Conservation (phyloP, 371 early-diverging fungal genomes). For the Fennellomyces sp. region DNA sequence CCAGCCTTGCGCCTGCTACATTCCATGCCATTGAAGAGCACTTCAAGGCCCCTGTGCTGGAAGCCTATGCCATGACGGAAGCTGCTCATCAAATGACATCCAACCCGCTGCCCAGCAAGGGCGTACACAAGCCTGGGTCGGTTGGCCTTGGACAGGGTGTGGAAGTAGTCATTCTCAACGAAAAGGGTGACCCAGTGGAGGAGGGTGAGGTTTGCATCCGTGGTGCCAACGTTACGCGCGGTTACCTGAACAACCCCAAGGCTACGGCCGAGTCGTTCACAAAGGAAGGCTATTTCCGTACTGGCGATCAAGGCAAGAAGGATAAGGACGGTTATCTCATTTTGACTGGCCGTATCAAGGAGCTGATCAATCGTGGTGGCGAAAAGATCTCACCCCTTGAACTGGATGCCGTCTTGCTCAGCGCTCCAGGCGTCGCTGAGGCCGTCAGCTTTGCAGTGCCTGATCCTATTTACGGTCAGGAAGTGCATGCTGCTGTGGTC, state of each 20-base stretch:
- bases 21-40: conserved; percentile 68
- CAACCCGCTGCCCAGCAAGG: conserved; percentile 77
- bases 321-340: conserved; percentile 74
- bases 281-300: conserved; percentile 72
- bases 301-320: conserved; percentile 81
- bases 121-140: conserved; percentile 76
- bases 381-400: conserved; percentile 85
- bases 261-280: conserved; percentile 77
- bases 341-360: conserved; percentile 82
- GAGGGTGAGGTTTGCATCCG: conserved; percentile 87
- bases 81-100: conserved; percentile 90
- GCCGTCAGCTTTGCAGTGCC: conserved; percentile 80
- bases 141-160: conserved; percentile 87
- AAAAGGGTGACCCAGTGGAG: conserved; percentile 54
- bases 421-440: conserved; percentile 73
- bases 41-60: conserved; percentile 81
- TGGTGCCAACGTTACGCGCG: conserved; percentile 78
- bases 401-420: conserved; percentile 77
- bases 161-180: conserved; percentile 75
- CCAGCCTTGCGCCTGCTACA: conserved; percentile 79
- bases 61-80: conserved; percentile 94
- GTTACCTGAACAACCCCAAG: conserved; percentile 80
- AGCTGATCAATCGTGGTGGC: conserved; percentile 81
- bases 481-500: conserved; percentile 81
- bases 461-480: conserved; percentile 82